Evolutionary conservation across 176 grass and related monocot genomes (phyloP).

Genomic region (Saccharum officinarum): DNA sequence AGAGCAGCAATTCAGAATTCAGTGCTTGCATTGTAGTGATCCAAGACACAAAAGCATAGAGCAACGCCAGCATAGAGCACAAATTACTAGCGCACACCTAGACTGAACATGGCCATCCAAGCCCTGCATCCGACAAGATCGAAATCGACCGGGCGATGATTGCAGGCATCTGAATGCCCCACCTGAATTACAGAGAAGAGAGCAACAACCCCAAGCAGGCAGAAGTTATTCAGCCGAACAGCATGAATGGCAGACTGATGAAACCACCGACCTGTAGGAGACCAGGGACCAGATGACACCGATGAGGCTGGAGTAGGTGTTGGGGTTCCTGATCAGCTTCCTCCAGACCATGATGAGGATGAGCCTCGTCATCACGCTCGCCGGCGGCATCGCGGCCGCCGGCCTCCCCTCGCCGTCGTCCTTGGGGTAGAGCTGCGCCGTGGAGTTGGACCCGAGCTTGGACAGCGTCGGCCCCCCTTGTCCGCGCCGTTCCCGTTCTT

Average conservation of each 20-base stretch:
- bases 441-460: slow-evolving; percentile 86
- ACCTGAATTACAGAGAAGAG: slow-evolving; percentile 32
- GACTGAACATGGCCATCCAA: slow-evolving; percentile 97
- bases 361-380: slow-evolving; percentile 93
- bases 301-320: slow-evolving; percentile 88
- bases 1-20: neutral
- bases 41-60: neutral
- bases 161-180: slow-evolving; percentile 79
- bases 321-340: slow-evolving; percentile 89
- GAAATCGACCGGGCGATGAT: slow-evolving; percentile 78
- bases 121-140: slow-evolving; percentile 78
- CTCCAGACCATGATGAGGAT: slow-evolving; percentile 98
- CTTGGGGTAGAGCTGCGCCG: slow-evolving; percentile 82
- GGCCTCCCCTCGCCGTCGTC: slow-evolving; percentile 53
- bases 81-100: neutral
- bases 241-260: neutral
- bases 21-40: neutral
- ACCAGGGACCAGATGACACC: slow-evolving; percentile 88
- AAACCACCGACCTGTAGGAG: slow-evolving; percentile 69
- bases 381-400: slow-evolving; percentile 63
- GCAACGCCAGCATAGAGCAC: neutral
- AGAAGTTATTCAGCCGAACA: neutral
- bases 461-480: slow-evolving; percentile 74
- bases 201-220: neutral
- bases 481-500: slow-evolving; percentile 42